These are phyloP conservation scores for Geranium incanum DNA, from an alignment of 441 rosid species.

Conservation along the genomic window DNA sequence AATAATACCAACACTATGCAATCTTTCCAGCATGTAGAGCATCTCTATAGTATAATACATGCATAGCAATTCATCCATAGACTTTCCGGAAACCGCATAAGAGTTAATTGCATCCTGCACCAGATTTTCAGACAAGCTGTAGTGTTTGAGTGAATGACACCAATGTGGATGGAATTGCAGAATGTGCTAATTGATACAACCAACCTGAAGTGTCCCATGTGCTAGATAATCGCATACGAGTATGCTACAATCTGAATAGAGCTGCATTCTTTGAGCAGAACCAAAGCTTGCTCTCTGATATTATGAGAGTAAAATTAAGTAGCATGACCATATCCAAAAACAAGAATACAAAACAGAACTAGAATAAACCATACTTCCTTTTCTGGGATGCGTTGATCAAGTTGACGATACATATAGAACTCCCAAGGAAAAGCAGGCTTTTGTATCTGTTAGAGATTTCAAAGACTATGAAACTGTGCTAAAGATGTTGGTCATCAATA, in stretches of 20 bases:
- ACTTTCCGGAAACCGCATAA: conserved; percentile 52
- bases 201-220: conserved; percentile 80
- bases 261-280: conserved; percentile 59
- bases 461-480: not conserved
- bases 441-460: conserved; percentile 54
- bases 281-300: conserved; percentile 79
- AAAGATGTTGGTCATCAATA: not conserved
- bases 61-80: conserved; percentile 83
- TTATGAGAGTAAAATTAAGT: conserved; percentile 20
- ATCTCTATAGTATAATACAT: conserved; percentile 83
- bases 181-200: conserved; percentile 9
- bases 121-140: conserved; percentile 9
- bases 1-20: conserved; percentile 74
- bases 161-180: not conserved
- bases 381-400: conserved; percentile 60
- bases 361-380: conserved; percentile 40
- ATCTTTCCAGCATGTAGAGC: conserved; percentile 74
- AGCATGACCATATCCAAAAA: conserved; percentile 15
- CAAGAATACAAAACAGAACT: conserved; percentile 11
- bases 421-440: conserved; percentile 93
- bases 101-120: conserved; percentile 87
- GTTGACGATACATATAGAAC: conserved; percentile 86
- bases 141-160: not conserved
- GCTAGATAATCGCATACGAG: conserved; percentile 75
- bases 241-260: conserved; percentile 69